Percentiles rank a stretch among this genome's conserved stretches.
phyloP scores from a whole-genome alignment of 192 early-diverging fungal species.

The Powellomyces hirtus region DNA sequence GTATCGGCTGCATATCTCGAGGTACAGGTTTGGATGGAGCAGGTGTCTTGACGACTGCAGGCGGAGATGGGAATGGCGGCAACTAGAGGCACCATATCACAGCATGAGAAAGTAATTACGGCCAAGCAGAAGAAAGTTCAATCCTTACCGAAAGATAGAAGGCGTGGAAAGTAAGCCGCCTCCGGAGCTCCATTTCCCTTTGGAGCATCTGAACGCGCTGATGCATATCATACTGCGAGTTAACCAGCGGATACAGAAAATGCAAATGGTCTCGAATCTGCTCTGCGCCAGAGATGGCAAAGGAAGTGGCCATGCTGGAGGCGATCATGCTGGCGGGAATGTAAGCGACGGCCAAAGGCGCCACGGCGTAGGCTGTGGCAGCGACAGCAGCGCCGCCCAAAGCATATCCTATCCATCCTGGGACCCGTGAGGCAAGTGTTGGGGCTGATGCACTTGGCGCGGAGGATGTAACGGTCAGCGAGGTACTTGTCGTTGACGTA shows the following conservation, averaged over 20 bases:
- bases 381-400: slow-evolving; percentile 30
- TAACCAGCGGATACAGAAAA: slow-evolving; percentile 40
- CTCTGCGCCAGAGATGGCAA: slow-evolving; percentile 26
- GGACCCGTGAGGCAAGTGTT: not conserved
- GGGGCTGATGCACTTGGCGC: not conserved
- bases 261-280: slow-evolving; percentile 29
- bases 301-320: not conserved
- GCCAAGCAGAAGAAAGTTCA: too few species aligned
- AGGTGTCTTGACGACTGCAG: too few species aligned
- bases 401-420: slow-evolving; percentile 17
- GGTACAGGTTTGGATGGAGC: not conserved
- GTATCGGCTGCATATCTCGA: slow-evolving; percentile 4
- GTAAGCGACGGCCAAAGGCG: slow-evolving; percentile 13
- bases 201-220: slow-evolving; percentile 28
- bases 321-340: slow-evolving; percentile 20
- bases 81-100: too few species aligned
- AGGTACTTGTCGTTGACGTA: not conserved
- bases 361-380: slow-evolving; percentile 19
- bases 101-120: too few species aligned
- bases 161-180: slow-evolving; percentile 27
- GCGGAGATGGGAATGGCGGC: too few species aligned
- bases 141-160: too few species aligned
- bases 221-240: slow-evolving; percentile 29
- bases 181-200: slow-evolving; percentile 29
- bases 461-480: not conserved